Evolutionary conservation across 495 filamentous ascomycete genomes (phyloP), one percentile per base, ranked within the genome.

Genomic region (Choiromyces venosus): DNA sequence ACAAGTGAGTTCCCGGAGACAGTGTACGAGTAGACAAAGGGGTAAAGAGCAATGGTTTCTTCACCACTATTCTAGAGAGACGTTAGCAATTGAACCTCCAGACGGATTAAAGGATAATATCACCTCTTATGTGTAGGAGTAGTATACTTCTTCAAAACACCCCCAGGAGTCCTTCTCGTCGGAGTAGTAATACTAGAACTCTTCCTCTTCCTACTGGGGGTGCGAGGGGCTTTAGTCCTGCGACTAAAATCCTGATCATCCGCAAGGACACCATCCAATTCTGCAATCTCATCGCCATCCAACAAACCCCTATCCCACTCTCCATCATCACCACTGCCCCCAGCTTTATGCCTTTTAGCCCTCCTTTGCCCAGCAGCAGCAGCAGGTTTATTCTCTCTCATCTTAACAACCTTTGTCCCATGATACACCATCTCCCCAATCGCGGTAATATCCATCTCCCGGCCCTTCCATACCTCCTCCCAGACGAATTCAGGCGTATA

Each of bases 401-500:
- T 93, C 81, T 89, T 88, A 21, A 89, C 91, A 25, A 87, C 85
- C 74, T 88, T 90, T n/a, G 92, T 94, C 52, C 89, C 88, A 70
- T 85, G 84, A 75, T 89, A 85, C 37, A 98, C 85, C 76, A 89
- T 82, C 36, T 89, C 85, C 61, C 89, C 86, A 39, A 99, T 83
- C 0, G 83, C 78, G 19, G 83, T 82, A 77, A 95, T 83, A 82
- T 93, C 87, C 67, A 87, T 88, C 36, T 87, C 83, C 21, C 77
- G 82, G 33, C 90, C 88, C 6, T 85, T 84, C 76, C 91, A 96
- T 16, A 95, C 83, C 40, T 96, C 87, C 78, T 97, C 93, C 95
- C 95, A 99, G 7, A 87, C 74, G 73, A 98, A 97, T 79, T 98
- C 96, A 6, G 93, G 88, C 0, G 95, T 98, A 81, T 98, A 99